These are phyloP conservation scores for Rutidosis leptorrhynchoides DNA, from an alignment of 129 eudicot genomes.

Conservation along the genomic window DNA sequence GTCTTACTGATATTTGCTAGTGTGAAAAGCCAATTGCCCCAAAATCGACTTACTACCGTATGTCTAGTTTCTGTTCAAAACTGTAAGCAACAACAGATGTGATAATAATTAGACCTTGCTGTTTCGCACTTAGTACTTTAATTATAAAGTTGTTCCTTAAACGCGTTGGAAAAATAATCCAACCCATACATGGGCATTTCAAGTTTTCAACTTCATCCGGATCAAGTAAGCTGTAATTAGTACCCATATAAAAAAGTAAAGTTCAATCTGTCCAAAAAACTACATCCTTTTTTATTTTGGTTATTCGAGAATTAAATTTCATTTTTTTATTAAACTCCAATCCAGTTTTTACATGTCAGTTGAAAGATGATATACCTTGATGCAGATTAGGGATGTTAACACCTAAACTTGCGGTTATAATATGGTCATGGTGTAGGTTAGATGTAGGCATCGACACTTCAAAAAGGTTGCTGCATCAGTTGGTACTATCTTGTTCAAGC, in stretches of 20 bases:
- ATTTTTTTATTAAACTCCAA: too few species aligned
- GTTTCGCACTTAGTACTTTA: too few species aligned
- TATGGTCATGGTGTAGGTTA: constrained; percentile 17
- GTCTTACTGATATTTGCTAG: too few species aligned
- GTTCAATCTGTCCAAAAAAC: too few species aligned
- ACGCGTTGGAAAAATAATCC: constrained; percentile 13
- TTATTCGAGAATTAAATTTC: too few species aligned
- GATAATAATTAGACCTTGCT: too few species aligned
- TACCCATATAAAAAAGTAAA: too few species aligned
- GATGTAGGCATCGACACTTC: constrained; percentile 34
- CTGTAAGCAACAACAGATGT: too few species aligned
- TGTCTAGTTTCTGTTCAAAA: too few species aligned
- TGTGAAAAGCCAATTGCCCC: too few species aligned
- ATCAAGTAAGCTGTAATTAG: not conserved
- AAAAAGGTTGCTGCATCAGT: constrained; percentile 26
- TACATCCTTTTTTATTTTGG: too few species aligned
- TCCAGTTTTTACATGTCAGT: not conserved
- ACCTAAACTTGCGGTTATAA: not conserved
- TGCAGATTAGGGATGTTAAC: constrained; percentile 9
- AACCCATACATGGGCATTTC: constrained; percentile 26
- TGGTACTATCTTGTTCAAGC: constrained; percentile 29
- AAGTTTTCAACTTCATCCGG: constrained; percentile 34
- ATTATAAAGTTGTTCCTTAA: constrained; percentile 26
- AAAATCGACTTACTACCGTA: too few species aligned
- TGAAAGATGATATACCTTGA: not conserved